Percentiles rank a stretch among this genome's conserved stretches.
phyloP scores from a whole-genome alignment of 129 eudicot species.

The Chrysanthemum lavandulifolium region DNA sequence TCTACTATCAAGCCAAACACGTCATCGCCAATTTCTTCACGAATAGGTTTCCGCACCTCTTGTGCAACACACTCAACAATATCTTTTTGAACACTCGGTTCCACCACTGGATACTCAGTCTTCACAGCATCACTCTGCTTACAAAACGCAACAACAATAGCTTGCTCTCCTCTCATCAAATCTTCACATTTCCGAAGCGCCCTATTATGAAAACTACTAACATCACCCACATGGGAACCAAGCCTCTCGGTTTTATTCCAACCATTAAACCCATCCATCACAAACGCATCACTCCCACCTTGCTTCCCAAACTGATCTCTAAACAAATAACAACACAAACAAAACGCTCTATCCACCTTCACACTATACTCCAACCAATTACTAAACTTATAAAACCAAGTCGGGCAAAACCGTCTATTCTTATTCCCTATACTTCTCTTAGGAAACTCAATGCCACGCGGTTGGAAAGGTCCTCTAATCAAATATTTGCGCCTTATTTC shows the following conservation, averaged over 20 bases:
- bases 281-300: slow-evolving; percentile 16
- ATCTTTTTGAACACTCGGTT: not conserved
- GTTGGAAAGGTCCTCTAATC: slow-evolving; percentile 14
- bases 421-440: slow-evolving; percentile 10
- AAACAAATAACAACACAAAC: slow-evolving; percentile 18
- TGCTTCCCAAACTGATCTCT: slow-evolving; percentile 10
- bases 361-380: slow-evolving; percentile 18
- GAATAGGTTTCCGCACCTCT: not conserved
- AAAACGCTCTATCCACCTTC: slow-evolving; percentile 11
- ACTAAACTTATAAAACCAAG: slow-evolving; percentile 14
- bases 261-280: slow-evolving; percentile 8
- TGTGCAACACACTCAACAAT: not conserved
- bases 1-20: slow-evolving; percentile 13
- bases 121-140: not conserved
- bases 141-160: not conserved
- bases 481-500: slow-evolving; percentile 1
- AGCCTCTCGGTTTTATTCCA: slow-evolving; percentile 16
- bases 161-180: slow-evolving; percentile 1
- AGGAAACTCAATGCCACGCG: slow-evolving; percentile 2
- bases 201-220: not conserved
- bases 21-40: slow-evolving; percentile 5
- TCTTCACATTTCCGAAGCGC: slow-evolving; percentile 9
- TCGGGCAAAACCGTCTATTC: not conserved
- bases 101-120: not conserved
- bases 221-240: slow-evolving; percentile 6